Percentiles rank a stretch among this genome's conserved stretches.
Conservation (phyloP, 257 asterid genomes). For the Solanum habrochaites region DNA sequence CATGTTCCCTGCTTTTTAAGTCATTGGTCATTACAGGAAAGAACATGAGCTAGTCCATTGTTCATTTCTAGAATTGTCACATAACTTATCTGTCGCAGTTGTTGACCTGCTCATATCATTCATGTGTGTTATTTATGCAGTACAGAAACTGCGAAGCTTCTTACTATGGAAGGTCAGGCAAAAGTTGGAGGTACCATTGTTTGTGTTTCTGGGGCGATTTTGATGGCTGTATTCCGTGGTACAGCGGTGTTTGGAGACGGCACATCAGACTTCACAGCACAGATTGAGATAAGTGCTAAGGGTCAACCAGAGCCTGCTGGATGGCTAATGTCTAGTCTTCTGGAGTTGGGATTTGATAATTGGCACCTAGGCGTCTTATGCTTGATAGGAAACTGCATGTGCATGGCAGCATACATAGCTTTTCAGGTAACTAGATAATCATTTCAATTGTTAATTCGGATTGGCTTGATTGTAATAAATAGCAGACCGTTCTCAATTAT, state of each 20-base stretch:
- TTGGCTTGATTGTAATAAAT: not conserved
- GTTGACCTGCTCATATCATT: constrained; percentile 6
- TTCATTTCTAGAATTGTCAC: not conserved
- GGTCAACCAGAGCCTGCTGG: constrained; percentile 86
- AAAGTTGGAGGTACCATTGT: constrained; percentile 83
- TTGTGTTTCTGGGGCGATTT: constrained; percentile 81
- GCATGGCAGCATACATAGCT: constrained; percentile 82
- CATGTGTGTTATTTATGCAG: constrained; percentile 47
- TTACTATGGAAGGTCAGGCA: constrained; percentile 71
- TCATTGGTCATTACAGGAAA: not conserved
- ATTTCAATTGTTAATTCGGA: not conserved
- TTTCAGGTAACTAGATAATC: constrained; percentile 51
- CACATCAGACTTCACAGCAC: constrained; percentile 44
- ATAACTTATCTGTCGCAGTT: not conserved
- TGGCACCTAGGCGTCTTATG: constrained; percentile 94
- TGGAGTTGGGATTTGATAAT: constrained; percentile 56
- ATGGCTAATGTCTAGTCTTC: constrained; percentile 49
- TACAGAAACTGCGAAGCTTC: constrained; percentile 72
- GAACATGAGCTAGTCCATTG: not conserved
- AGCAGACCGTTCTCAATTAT: not conserved
- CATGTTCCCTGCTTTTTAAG: not conserved
- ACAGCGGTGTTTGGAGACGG: constrained; percentile 62
- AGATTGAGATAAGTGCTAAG: constrained; percentile 61
- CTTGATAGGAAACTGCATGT: constrained; percentile 87
- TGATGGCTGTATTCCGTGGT: constrained; percentile 86